Evolutionary conservation across 129 eudicot genomes (phyloP).

Genomic region (Lonicera japonica): DNA sequence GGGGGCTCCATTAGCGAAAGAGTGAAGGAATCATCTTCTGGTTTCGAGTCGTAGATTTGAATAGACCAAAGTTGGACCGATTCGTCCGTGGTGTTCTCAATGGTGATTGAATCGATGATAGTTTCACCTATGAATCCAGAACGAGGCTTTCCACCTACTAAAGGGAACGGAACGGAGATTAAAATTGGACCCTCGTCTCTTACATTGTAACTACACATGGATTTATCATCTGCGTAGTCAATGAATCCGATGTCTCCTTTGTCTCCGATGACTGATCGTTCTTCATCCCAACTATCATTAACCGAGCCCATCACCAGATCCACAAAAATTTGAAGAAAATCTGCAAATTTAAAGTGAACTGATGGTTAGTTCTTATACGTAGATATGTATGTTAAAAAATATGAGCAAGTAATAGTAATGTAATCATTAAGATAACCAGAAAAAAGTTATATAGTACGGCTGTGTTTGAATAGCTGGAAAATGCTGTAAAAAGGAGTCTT

Average conservation of each 20-base stretch:
- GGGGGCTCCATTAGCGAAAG: constrained; percentile 90
- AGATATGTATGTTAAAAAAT: too few relatives aligned
- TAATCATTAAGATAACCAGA: too few relatives aligned
- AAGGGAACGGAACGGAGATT: constrained; percentile 74
- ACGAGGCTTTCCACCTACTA: constrained; percentile 55
- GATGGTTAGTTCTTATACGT: neutral
- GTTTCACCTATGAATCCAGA: constrained; percentile 58
- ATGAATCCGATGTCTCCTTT: constrained; percentile 80
- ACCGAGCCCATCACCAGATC: constrained; percentile 38
- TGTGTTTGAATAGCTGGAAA: too few relatives aligned
- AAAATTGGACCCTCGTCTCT: constrained; percentile 44
- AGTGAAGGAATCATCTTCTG: constrained; percentile 51
- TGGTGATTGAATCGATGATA: constrained; percentile 41
- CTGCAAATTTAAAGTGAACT: constrained; percentile 13
- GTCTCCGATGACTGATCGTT: constrained; percentile 60
- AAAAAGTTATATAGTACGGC: too few relatives aligned
- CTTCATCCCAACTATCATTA: constrained; percentile 40
- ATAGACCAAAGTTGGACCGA: constrained; percentile 55
- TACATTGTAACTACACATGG: constrained; percentile 41
- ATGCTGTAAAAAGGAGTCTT: too few relatives aligned
- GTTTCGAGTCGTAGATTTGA: constrained; percentile 75
- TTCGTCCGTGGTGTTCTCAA: constrained; percentile 54
- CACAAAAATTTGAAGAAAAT: constrained; percentile 9
- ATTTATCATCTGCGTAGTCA: constrained; percentile 50
- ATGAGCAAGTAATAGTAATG: too few relatives aligned